Evolutionary conservation across 108 stramenopile species (phyloP).

Genomic region (Nannochloropsis gaditana): DNA sequence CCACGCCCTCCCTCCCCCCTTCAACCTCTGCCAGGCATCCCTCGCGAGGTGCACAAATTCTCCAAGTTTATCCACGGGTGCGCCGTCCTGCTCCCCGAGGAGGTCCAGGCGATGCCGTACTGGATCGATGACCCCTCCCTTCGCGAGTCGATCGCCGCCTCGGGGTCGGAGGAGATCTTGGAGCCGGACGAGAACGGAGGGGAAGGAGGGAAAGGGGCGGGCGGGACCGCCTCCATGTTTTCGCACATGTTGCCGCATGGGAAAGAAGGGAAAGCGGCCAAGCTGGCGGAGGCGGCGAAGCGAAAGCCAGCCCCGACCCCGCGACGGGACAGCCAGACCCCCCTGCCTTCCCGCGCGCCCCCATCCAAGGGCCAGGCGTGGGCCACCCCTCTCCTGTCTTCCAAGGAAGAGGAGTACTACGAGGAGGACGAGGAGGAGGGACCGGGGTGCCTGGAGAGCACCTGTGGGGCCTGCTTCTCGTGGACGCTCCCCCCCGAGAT

Average conservation of each 20-base stretch:
- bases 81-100: conserved; percentile 82
- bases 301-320: conserved; percentile 59
- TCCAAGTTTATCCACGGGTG: conserved; percentile 81
- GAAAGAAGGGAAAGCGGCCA: neutral
- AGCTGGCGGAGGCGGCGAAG: conserved; percentile 52
- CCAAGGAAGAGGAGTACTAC: neutral
- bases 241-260: neutral
- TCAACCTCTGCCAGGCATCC: conserved; percentile 51
- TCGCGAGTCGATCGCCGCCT: conserved; percentile 68
- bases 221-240: conserved; percentile 54
- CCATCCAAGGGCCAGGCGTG: conserved; percentile 33
- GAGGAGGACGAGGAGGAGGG: neutral
- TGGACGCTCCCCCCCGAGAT: neutral
- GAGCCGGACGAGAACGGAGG: conserved; percentile 61
- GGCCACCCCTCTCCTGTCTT: conserved; percentile 16
- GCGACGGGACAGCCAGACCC: conserved; percentile 66
- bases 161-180: conserved; percentile 53
- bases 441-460: neutral
- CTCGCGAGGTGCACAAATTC: conserved; percentile 90
- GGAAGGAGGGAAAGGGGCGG: conserved; percentile 22
- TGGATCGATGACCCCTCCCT: conserved; percentile 90
- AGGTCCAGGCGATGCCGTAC: conserved; percentile 83
- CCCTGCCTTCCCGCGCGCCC: conserved; percentile 54
- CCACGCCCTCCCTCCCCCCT: neutral
- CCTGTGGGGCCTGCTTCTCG: neutral